A percentile compares a stretch with the other conserved stretches of the same genome.
phyloP scores from a whole-genome alignment of 768 basidiomycete genomes.

The Tulasnella sp. region DNA sequence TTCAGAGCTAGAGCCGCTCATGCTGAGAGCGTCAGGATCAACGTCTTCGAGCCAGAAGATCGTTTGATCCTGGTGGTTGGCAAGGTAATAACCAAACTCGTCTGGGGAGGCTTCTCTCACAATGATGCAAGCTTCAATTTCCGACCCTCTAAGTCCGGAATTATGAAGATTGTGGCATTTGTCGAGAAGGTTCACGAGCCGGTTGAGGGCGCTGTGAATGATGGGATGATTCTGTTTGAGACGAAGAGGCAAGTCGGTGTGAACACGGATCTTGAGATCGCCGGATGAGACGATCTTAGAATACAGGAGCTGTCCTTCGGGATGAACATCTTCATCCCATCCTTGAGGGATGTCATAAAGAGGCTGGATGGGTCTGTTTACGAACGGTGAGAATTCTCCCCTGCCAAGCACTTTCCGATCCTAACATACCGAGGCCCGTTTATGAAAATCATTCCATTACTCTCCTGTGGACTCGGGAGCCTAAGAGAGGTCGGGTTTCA shows the following conservation, averaged over 20 bases:
- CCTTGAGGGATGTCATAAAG: not conserved
- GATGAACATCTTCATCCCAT: not conserved
- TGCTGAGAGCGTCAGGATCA: not conserved
- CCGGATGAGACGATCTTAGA: not conserved
- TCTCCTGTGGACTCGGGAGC: not conserved
- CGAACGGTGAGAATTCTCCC: not conserved
- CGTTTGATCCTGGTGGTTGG: not conserved
- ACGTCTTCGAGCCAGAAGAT: slow-evolving; percentile 6
- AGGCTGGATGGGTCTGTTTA: not conserved
- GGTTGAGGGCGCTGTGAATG: not conserved
- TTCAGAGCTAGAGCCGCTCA: not conserved
- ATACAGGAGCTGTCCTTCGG: not conserved
- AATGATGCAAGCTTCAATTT: not conserved
- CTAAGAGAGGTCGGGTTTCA: not conserved
- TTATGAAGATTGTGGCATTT: not conserved
- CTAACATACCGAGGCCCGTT: not conserved
- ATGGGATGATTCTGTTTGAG: not conserved
- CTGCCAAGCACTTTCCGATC: not conserved
- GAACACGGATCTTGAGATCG: not conserved
- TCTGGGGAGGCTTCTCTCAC: not conserved
- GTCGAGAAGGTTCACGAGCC: not conserved
- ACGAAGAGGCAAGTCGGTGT: not conserved
- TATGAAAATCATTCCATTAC: not conserved
- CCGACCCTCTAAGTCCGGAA: not conserved
- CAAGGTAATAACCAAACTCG: not conserved